Percentiles rank a stretch among this genome's conserved stretches.
phyloP scores from a whole-genome alignment of 805 yeast species.

The Maudiozyma serrabonitensis region DNA sequence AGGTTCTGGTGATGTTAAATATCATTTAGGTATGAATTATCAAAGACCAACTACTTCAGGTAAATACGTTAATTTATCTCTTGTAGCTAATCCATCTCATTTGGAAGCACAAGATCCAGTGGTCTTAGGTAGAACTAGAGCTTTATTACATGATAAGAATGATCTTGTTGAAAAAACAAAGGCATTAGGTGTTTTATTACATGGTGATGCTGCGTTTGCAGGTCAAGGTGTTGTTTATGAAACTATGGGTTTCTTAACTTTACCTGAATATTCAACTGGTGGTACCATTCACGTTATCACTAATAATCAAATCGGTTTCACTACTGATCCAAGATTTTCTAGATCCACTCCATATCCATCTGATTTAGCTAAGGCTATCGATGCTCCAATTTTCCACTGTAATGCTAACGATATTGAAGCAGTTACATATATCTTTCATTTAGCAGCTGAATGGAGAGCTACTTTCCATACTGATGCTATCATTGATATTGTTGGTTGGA shows the following conservation, averaged over 20 bases:
- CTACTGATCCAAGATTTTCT: slow-evolving; percentile 95
- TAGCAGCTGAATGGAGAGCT: slow-evolving; percentile 98
- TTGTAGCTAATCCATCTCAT: slow-evolving; percentile 98
- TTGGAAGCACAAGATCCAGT: slow-evolving; percentile 99
- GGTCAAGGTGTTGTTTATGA: slow-evolving; percentile 99
- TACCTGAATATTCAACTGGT: slow-evolving; percentile 96
- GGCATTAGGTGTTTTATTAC: slow-evolving; percentile 87
- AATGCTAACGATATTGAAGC: slow-evolving; percentile 98
- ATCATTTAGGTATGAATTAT: slow-evolving; percentile 98
- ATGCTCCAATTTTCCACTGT: slow-evolving; percentile 98
- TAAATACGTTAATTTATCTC: slow-evolving; percentile 84
- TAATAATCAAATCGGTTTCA: slow-evolving; percentile 98
- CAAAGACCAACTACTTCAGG: slow-evolving; percentile 98
- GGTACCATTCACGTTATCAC: slow-evolving; percentile 95
- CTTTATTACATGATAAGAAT: slow-evolving; percentile 82
- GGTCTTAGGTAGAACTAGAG: slow-evolving; percentile 95
- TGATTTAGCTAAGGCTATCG: slow-evolving; percentile 91
- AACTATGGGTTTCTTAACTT: slow-evolving; percentile 86
- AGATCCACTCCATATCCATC: slow-evolving; percentile 98
- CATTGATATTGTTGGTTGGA: slow-evolving; percentile 94
- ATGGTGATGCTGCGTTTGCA: slow-evolving; percentile 98
- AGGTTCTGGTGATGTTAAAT: slow-evolving; percentile 98
- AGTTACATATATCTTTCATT: slow-evolving; percentile 78
- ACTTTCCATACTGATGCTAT: slow-evolving; percentile 94
- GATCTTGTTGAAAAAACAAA: slow-evolving; percentile 76